phyloP scores from a whole-genome alignment of 768 basidiomycete genomes.

The Rhodosporidiobolus sp. region DNA sequence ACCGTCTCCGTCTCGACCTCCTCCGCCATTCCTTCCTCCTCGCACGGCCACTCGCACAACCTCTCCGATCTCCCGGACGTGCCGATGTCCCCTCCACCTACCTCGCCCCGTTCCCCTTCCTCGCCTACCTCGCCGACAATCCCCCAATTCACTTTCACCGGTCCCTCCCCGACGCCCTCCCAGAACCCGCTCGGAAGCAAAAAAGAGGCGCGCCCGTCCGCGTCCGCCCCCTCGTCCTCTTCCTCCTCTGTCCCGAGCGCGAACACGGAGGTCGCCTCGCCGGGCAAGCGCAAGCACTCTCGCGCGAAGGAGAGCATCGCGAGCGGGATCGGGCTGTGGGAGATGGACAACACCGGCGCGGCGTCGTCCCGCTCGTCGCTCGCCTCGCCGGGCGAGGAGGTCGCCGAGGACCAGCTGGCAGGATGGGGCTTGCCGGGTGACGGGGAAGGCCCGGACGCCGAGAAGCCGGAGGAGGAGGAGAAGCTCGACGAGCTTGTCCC shows the following conservation, averaged over 20 bases:
- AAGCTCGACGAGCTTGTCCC: neutral
- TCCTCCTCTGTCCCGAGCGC: neutral
- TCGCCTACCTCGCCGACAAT: neutral
- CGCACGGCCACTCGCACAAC: neutral
- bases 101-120: neutral
- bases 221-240: neutral
- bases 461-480: neutral
- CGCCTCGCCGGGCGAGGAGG: neutral
- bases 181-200: neutral
- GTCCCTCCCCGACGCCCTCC: neutral
- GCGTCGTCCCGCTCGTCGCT: neutral
- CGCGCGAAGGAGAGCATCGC: constrained; percentile 28
- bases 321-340: constrained; percentile 39
- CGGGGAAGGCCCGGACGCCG: neutral
- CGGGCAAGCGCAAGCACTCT: neutral
- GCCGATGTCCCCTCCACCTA: neutral
- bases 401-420: no score
- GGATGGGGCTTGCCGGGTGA: neutral
- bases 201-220: neutral
- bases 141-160: constrained; percentile 2
- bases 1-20: constrained; percentile 38
- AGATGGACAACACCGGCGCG: neutral
- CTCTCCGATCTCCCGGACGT: neutral
- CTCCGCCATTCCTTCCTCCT: constrained; percentile 9
- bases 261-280: neutral